These are phyloP conservation scores for Pseudomonodictys pantanalensis DNA, from an alignment of 495 filamentous ascomycete genomes.

Conservation along the genomic window DNA sequence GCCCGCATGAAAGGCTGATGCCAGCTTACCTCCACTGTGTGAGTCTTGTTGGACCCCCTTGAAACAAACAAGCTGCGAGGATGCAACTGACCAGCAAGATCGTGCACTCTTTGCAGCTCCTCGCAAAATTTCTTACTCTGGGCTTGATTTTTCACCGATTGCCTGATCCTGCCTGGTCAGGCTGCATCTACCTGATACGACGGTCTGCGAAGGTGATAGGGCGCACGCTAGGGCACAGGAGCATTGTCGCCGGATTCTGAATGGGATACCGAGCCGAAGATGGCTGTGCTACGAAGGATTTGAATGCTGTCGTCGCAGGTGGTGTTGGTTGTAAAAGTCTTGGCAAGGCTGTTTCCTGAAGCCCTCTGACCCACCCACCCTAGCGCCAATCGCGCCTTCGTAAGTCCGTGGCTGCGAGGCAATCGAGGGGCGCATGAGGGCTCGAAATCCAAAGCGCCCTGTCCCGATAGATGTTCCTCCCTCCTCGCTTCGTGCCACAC, in stretches of 20 bases:
- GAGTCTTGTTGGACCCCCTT: no score
- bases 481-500: constrained; percentile 1
- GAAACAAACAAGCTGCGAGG: no score
- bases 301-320: neutral
- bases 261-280: neutral
- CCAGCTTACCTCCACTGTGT: no score
- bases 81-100: no score
- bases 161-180: neutral
- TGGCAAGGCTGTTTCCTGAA: neutral
- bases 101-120: neutral
- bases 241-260: neutral
- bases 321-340: neutral
- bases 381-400: neutral
- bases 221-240: neutral
- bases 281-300: neutral
- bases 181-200: neutral
- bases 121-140: no score
- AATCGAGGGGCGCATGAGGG: constrained; percentile 3
- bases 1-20: no score
- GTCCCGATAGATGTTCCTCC: constrained; percentile 16
- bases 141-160: neutral
- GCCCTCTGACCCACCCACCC: no score
- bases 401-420: no score
- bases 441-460: neutral
- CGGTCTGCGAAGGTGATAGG: neutral